Conservation (phyloP, 441 rosid species). For the Gossypium armourianum region DNA sequence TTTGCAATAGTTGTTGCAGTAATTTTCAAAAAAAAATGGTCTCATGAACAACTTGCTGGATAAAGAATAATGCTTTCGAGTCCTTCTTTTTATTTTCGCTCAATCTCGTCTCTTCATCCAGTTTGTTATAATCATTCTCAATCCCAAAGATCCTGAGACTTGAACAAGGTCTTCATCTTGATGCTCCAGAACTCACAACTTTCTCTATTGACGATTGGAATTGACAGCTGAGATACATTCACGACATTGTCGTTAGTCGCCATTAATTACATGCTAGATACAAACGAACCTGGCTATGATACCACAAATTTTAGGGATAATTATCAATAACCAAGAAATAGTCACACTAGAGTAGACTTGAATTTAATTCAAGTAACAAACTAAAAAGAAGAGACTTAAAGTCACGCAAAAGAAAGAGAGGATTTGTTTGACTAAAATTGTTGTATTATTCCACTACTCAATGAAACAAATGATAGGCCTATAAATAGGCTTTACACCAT, state of each 20-base stretch:
- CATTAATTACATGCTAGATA: neutral
- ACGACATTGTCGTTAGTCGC: neutral
- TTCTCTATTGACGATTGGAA: neutral
- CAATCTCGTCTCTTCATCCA: neutral
- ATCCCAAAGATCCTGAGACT: neutral
- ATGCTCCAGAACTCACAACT: neutral
- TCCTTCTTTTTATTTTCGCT: too few species aligned
- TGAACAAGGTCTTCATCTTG: neutral
- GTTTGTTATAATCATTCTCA: neutral
- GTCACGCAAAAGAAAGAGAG: neutral
- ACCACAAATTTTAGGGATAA: neutral
- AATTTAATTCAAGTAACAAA: neutral
- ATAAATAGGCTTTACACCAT: neutral
- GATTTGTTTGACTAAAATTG: neutral
- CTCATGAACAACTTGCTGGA: too few species aligned
- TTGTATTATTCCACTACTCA: neutral
- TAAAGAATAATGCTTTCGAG: too few species aligned
- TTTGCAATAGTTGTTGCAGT: too few species aligned
- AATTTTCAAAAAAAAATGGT: too few species aligned
- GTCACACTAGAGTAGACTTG: neutral
- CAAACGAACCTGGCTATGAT: neutral
- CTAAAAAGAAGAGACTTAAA: neutral
- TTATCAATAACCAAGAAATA: neutral
- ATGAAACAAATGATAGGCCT: neutral
- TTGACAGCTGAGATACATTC: neutral